A percentile compares a stretch with the other conserved stretches of the same genome.
Evolutionary conservation across 805 yeast genomes (phyloP).

Genomic region (Yarrowia sp.): DNA sequence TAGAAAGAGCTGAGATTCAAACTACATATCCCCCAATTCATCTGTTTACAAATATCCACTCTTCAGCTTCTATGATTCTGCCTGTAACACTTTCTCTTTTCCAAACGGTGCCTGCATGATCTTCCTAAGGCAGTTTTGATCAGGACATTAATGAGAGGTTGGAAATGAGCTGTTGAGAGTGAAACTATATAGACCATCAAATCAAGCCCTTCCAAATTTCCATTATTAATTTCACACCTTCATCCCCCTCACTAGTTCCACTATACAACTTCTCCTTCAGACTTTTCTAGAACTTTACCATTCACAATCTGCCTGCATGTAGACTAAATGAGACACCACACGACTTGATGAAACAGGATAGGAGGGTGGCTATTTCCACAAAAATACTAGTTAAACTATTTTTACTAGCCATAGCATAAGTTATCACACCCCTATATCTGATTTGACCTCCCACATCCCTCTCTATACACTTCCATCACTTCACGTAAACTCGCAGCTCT

Average conservation of each 20-base stretch:
- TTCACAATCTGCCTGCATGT: conserved; percentile 12
- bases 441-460: not conserved
- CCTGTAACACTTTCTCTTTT: not conserved
- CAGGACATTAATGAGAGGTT: no score
- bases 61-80: no score
- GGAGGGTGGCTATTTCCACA: not conserved
- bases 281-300: conserved; percentile 13
- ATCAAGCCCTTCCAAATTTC: no score
- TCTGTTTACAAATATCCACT: no score
- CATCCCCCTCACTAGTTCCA: no score
- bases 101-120: conserved; percentile 2
- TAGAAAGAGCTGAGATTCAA: no score
- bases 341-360: not conserved
- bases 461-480: not conserved
- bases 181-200: no score
- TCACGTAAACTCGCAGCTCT: not conserved
- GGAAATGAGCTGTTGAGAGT: no score
- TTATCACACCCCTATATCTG: no score
- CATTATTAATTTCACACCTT: not conserved
- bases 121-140: not conserved
- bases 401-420: no score
- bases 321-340: not conserved
- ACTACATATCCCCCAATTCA: no score
- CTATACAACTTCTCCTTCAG: not conserved
- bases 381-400: no score